Evolutionary conservation across 805 yeast species (phyloP).

Genomic region (Torulaspora microellipsoides): DNA sequence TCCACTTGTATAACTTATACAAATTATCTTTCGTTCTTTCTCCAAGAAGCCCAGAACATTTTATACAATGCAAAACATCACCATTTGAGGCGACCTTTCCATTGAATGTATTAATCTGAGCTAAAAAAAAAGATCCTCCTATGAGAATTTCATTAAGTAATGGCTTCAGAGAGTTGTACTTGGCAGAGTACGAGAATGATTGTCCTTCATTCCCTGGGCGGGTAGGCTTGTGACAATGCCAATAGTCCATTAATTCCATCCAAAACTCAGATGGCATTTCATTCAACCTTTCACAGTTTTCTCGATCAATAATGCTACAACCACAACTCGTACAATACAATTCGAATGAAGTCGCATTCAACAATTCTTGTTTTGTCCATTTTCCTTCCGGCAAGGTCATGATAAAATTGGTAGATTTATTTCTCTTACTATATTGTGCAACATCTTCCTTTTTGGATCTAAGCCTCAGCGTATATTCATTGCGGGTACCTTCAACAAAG

Average conservation of each 20-base stretch:
- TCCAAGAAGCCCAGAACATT: constrained; percentile 23
- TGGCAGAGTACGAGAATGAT: constrained; percentile 6
- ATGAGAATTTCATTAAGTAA: constrained; percentile 23
- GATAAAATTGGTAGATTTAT: constrained; percentile 12
- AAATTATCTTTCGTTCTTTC: constrained; percentile 15
- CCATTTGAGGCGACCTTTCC: neutral
- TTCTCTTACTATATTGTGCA: neutral
- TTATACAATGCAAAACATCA: constrained; percentile 12
- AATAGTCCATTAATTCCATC: constrained; percentile 93
- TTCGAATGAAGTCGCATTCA: constrained; percentile 2
- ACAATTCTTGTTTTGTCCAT: constrained; percentile 26
- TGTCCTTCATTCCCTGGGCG: constrained; percentile 8
- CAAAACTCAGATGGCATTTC: constrained; percentile 90
- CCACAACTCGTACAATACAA: constrained; percentile 19
- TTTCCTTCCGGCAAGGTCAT: constrained; percentile 19
- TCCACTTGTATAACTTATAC: constrained; percentile 29
- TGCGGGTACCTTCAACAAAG: constrained; percentile 1
- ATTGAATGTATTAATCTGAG: constrained; percentile 12
- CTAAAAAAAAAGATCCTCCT: constrained; percentile 25
- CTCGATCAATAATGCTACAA: constrained; percentile 4
- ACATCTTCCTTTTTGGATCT: constrained; percentile 3
- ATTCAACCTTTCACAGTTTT: constrained; percentile 20
- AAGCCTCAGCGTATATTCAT: constrained; percentile 9
- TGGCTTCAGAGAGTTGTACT: constrained; percentile 26
- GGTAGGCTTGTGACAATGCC: constrained; percentile 91